A percentile compares a stretch with the other conserved stretches of the same genome.
phyloP scores from a whole-genome alignment of 169 alveolate species.

The Eimeria brunetti region DNA sequence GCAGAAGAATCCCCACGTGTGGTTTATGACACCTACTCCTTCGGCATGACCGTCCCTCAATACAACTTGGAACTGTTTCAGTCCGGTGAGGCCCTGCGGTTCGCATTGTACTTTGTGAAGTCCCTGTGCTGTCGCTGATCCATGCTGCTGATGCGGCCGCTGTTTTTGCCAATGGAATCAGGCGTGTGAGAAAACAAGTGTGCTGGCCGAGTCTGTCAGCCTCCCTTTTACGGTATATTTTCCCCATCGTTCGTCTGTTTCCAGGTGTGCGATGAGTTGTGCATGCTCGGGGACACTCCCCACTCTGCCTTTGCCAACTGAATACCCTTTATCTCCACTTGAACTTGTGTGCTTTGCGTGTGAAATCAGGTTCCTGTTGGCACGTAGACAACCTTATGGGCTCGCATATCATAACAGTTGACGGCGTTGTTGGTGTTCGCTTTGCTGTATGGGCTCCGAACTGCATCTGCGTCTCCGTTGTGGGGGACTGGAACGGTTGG shows the following conservation, averaged over 20 bases:
- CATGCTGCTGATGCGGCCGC: not conserved
- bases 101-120: not conserved
- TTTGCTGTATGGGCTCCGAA: constrained; percentile 89
- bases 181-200: not conserved
- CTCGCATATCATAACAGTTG: constrained; percentile 82
- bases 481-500: constrained; percentile 89
- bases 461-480: constrained; percentile 84
- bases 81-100: constrained; percentile 79
- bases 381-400: constrained; percentile 87
- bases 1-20: constrained; percentile 77
- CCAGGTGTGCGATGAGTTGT: not conserved
- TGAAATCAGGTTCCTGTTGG: constrained; percentile 86
- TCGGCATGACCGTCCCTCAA: constrained; percentile 82
- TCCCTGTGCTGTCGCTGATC: not conserved
- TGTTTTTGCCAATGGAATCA: not conserved
- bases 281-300: not conserved
- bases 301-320: not conserved
- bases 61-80: constrained; percentile 84
- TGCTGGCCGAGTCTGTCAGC: not conserved
- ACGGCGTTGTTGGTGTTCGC: constrained; percentile 85
- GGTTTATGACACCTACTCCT: constrained; percentile 83
- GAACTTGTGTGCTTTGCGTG: not conserved
- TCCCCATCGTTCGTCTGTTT: not conserved
- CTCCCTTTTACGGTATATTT: not conserved
- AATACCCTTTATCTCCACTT: not conserved